Conservation (phyloP, 1,284 basidiomycete species). For the Macrocybe sp. region DNA sequence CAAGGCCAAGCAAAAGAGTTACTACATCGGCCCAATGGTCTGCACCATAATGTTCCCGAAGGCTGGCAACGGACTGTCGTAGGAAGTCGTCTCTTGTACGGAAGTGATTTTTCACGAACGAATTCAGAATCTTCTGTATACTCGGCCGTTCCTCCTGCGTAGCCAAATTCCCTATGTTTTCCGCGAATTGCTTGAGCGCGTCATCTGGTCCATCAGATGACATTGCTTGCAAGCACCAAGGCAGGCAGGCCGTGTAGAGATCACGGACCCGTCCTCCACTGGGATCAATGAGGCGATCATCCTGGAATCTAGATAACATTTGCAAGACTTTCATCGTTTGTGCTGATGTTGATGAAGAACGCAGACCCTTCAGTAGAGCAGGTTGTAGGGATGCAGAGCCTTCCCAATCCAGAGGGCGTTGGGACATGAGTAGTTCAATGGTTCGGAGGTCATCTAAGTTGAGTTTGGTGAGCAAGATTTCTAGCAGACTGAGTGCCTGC, state of each 20-base stretch:
- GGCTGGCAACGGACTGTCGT: slow-evolving; percentile 82
- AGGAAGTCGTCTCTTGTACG: slow-evolving; percentile 92
- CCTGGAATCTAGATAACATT: slow-evolving; percentile 57
- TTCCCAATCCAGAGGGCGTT: slow-evolving; percentile 74
- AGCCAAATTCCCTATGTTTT: slow-evolving; percentile 72
- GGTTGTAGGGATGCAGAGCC: slow-evolving; percentile 67
- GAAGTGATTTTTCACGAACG: slow-evolving; percentile 86
- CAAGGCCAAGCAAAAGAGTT: slow-evolving; percentile 78
- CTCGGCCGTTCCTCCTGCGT: slow-evolving; percentile 68
- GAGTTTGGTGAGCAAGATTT: slow-evolving; percentile 65
- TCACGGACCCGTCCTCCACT: slow-evolving; percentile 74
- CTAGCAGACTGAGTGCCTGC: slow-evolving; percentile 66
- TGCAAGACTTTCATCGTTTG: slow-evolving; percentile 71
- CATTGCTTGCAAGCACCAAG: slow-evolving; percentile 87
- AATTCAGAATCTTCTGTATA: slow-evolving; percentile 83
- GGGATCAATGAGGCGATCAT: slow-evolving; percentile 69
- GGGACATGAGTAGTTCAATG: slow-evolving; percentile 59
- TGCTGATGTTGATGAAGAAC: slow-evolving; percentile 70
- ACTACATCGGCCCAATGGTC: slow-evolving; percentile 75
- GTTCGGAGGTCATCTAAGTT: slow-evolving; percentile 68
- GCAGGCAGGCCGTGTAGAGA: slow-evolving; percentile 80
- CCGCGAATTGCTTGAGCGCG: slow-evolving; percentile 65
- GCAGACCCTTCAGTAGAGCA: slow-evolving; percentile 75
- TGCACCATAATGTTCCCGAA: slow-evolving; percentile 77
- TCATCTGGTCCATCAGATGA: slow-evolving; percentile 59